phyloP scores from a whole-genome alignment of 257 asterid genomes.

The Salvia miltiorrhiza region DNA sequence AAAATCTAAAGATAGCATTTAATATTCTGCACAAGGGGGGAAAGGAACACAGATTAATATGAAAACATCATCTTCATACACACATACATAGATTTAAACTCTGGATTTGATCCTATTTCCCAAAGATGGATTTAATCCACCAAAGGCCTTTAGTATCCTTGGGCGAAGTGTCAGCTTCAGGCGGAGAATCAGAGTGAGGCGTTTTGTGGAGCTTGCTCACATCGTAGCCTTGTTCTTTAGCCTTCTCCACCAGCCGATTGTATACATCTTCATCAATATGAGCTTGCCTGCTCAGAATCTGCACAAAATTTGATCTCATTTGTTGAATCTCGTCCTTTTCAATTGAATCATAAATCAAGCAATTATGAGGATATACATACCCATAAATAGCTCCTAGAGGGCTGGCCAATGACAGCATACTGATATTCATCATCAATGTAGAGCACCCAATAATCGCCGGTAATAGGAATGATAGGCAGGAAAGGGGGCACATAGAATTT shows the following conservation, averaged over 20 bases:
- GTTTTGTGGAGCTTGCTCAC: slow-evolving; percentile 73
- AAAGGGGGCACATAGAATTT: slow-evolving; percentile 61
- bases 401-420: slow-evolving; percentile 71
- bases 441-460: slow-evolving; percentile 65
- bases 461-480: slow-evolving; percentile 52
- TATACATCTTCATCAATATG: slow-evolving; percentile 52
- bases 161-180: slow-evolving; percentile 38
- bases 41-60: too few species aligned
- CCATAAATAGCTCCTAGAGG: slow-evolving; percentile 66
- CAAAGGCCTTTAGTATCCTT: slow-evolving; percentile 62
- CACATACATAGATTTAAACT: too few species aligned
- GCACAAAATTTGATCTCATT: too few species aligned
- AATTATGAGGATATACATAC: slow-evolving; percentile 33
- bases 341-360: not conserved
- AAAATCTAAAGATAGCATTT: too few species aligned
- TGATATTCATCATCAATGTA: slow-evolving; percentile 45
- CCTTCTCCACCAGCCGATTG: slow-evolving; percentile 54
- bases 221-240: slow-evolving; percentile 66
- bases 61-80: too few species aligned
- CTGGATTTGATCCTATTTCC: slow-evolving; percentile 45
- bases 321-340: too few species aligned
- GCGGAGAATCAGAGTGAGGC: slow-evolving; percentile 54
- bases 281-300: slow-evolving; percentile 60
- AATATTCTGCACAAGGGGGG: too few species aligned
- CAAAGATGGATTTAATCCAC: slow-evolving; percentile 89